A percentile compares a stretch with the other conserved stretches of the same genome.
Conservation (phyloP, 306 rosid species). For the Fragaria ananassa region DNA sequence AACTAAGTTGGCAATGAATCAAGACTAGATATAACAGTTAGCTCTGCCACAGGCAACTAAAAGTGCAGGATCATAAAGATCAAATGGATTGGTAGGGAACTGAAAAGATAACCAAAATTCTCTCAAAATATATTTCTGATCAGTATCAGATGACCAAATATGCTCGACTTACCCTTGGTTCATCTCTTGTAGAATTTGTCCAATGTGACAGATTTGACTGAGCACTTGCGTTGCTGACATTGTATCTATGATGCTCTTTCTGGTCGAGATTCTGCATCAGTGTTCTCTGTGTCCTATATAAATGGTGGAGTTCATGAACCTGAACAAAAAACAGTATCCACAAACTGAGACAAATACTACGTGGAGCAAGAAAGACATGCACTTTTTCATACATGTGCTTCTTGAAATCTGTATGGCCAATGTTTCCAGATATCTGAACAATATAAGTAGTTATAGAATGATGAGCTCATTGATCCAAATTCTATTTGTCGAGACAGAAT, state of each 20-base stretch:
- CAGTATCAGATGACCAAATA: background rate
- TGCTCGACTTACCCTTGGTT: conserved; percentile 18
- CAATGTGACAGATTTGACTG: conserved; percentile 26
- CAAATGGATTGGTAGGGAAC: background rate
- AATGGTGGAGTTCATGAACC: conserved; percentile 60
- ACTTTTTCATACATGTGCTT: background rate
- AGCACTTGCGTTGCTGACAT: conserved; percentile 23
- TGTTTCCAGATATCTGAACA: background rate
- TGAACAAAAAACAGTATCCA: conserved; percentile 22
- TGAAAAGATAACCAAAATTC: background rate
- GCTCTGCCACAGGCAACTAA: background rate
- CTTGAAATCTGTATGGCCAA: background rate
- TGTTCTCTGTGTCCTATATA: conserved; percentile 45
- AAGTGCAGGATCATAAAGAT: background rate
- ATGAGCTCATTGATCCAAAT: background rate
- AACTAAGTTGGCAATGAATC: background rate
- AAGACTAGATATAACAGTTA: background rate
- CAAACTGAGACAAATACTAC: background rate
- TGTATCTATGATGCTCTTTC: conserved; percentile 28
- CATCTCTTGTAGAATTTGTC: conserved; percentile 20
- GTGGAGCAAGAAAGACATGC: background rate
- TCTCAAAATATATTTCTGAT: background rate
- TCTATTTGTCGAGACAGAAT: background rate
- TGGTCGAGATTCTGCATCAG: conserved; percentile 39
- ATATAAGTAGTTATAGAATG: background rate